Base-by-base conservation (phyloP, 2,329 filamentous ascomycete genomes). In the Xylaria arbuscula region DNA sequence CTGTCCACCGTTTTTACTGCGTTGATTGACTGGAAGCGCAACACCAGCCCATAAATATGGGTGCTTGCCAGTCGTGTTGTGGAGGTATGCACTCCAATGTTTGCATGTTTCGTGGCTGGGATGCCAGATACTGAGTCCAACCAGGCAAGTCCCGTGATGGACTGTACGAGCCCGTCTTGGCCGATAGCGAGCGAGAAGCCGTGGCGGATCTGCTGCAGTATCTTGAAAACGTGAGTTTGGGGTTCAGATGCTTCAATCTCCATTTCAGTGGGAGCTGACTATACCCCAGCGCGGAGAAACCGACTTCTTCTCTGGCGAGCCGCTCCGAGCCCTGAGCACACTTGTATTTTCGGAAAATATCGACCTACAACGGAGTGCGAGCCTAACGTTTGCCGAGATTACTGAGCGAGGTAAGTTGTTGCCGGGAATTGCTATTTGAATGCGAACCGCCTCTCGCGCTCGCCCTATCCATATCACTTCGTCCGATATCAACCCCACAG, bases 281-380 rank as follows among this genome's bases (percentile, higher is more conserved):
- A 50, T 57, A 58, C 67, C 69, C 69, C 80, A 98, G 96, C 92
- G 96, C 79, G 92, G 91, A 78, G 96, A 99, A 81, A 98, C 94
- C 76, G 95, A 99, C 81, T 99, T 99, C 88, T 99, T 99, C 83
- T 91, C 93, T 45, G 96, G 96, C 81, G 94, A 98, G 78, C 96
- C 96, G 54, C 89, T 99, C 66, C 92, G 92, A 81, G 95, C 96
- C 54, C 85, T 99, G 66, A 98, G 93, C 82, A 99, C 95, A 13
- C 88, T 99, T 32, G 96, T 99, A 66, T 99, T 97, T 81, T 99
- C 96, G 66, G 94, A 98, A 81, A 99, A 99, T 83, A 94, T 99
- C 79, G 96, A 99, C 80, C 87, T 99, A 62, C 96, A 99, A 83
- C 89, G 96, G 73, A 98, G 96, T 83, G 96, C 96, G 62, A 98